Base-by-base conservation (phyloP, 495 filamentous ascomycete genomes). In the Trichocladium antarcticum region DNA sequence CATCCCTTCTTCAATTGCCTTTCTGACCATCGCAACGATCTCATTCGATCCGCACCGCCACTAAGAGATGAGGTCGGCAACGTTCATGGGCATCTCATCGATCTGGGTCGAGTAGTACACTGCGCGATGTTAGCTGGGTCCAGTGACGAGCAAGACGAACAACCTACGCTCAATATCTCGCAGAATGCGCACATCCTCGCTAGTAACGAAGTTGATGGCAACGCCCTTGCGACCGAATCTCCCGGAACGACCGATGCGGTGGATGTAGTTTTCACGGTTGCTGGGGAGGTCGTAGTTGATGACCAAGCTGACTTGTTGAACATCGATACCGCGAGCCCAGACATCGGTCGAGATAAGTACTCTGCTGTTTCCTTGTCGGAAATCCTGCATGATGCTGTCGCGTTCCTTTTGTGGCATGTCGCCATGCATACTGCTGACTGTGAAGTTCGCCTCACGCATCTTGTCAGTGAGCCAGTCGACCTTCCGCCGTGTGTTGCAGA, bases 181-280 rank as follows among this genome's bases (percentile, higher is more conserved):
- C 79, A 98, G 86, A 82, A 98, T 98, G 66, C 93, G 89, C 57
- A 98, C 92, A 75, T 98, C 92, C 52, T 98, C 92, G 60, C 86
- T 87, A 48, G 93, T 98, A 66, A 98, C 92, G 71, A 98, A 98
- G 83, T 98, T 98, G 78, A 98, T 98, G 57, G 92, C 93, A 68
- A 98, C 92, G 83, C 92, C 92, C 80, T 98, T 98, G 66, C 92
- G 86, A 68, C 92, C 92, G 74, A 98, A 98, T 77, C 92, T 87
- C 70, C 92, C 92, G 69, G 89, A 87, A 76, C 92, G 89, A 76
- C 92, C 92, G 64, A 98, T 98, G 60, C 92, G 83, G 74, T 98
- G 92, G 72, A 98, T 98, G 83, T 98, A 98, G 79, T 98, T 98
- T 75, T 98, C 92, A 65, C 92, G 87, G 76, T 98, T 98, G 69